phyloP scores from a whole-genome alignment of 2,329 filamentous ascomycete species.

The Myriosclerotinia duriaeana region DNA sequence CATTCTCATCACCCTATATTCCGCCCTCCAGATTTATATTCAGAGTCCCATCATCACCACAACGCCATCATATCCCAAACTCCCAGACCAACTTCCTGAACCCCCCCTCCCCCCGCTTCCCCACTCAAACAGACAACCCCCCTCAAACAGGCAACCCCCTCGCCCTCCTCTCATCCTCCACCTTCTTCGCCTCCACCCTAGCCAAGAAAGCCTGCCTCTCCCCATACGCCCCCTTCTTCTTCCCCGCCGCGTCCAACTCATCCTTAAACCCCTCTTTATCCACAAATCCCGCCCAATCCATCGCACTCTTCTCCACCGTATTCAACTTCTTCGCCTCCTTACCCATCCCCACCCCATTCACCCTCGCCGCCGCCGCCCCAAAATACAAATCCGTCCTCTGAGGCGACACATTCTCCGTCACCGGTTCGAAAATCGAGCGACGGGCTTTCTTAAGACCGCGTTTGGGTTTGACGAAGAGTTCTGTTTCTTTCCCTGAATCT shows the following conservation, averaged over 20 bases:
- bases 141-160: constrained; percentile 41
- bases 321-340: constrained; percentile 62
- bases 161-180: constrained; percentile 58
- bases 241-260: constrained; percentile 63
- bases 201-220: constrained; percentile 64
- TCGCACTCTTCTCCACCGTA: constrained; percentile 69
- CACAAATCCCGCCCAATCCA: constrained; percentile 72
- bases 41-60: background rate
- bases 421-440: constrained; percentile 62
- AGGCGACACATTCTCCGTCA: constrained; percentile 44
- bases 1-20: background rate
- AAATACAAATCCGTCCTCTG: constrained; percentile 59
- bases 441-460: constrained; percentile 42
- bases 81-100: background rate
- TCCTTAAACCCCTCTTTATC: constrained; percentile 70
- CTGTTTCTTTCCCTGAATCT: constrained; percentile 7
- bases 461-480: constrained; percentile 34
- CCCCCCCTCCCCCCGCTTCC: too few species aligned
- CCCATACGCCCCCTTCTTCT: constrained; percentile 63
- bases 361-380: constrained; percentile 42
- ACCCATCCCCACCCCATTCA: constrained; percentile 43
- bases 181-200: constrained; percentile 61
- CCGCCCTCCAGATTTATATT: background rate
- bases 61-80: background rate
- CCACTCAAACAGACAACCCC: background rate